Evolutionary conservation across 2,329 filamentous ascomycete species (phyloP).

Genomic region (Diaporthe helianthi): DNA sequence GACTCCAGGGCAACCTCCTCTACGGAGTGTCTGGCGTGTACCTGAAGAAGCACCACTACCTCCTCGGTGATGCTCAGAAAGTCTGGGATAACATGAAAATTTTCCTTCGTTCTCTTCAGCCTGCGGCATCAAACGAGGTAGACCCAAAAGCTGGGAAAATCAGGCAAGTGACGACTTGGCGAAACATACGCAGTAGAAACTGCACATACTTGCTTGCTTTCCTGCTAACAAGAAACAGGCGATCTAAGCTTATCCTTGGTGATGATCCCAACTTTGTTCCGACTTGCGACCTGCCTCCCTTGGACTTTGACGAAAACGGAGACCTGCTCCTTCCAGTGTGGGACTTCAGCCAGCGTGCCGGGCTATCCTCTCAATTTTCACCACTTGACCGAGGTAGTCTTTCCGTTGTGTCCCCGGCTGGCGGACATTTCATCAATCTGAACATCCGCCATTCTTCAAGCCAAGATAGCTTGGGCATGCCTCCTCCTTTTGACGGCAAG

Average conservation of each 20-base stretch:
- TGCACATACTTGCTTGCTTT: not conserved
- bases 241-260: slow-evolving; percentile 75
- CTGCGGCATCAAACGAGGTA: slow-evolving; percentile 57
- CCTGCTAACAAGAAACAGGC: slow-evolving; percentile 54
- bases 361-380: slow-evolving; percentile 54
- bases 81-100: slow-evolving; percentile 76
- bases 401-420: slow-evolving; percentile 43
- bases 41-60: slow-evolving; percentile 84
- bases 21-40: slow-evolving; percentile 88
- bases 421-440: slow-evolving; percentile 34
- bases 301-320: slow-evolving; percentile 54
- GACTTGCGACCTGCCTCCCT: slow-evolving; percentile 65
- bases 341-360: slow-evolving; percentile 48
- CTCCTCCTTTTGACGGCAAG: slow-evolving; percentile 34
- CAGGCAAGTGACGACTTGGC: slow-evolving; percentile 61
- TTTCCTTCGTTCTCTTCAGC: slow-evolving; percentile 64
- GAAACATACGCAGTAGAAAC: too few relatives aligned
- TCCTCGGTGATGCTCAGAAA: slow-evolving; percentile 80
- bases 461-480: slow-evolving; percentile 34
- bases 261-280: slow-evolving; percentile 86
- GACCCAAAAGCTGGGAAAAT: slow-evolving; percentile 75
- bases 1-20: slow-evolving; percentile 87
- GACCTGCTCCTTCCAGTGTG: slow-evolving; percentile 40
- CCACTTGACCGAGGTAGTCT: slow-evolving; percentile 46
- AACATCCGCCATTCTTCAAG: slow-evolving; percentile 34